Conservation (phyloP, 2,329 filamentous ascomycete genomes). For the Plectosphaerella plurivora region DNA sequence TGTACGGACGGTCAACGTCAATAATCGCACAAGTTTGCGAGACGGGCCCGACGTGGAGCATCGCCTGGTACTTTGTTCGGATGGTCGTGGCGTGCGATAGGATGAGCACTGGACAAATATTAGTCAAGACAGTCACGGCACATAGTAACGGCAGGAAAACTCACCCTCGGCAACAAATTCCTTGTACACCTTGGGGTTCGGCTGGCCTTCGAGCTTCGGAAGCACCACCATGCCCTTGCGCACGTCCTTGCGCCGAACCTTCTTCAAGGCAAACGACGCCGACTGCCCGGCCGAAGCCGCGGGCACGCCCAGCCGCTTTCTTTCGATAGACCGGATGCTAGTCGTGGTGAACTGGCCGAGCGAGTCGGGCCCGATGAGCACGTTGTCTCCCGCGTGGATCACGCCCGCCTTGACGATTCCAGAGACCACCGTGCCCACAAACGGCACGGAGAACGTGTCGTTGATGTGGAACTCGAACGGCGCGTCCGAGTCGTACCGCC, state of each 20-base stretch:
- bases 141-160: not conserved
- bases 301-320: slow-evolving; percentile 85
- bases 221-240: slow-evolving; percentile 97
- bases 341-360: slow-evolving; percentile 86
- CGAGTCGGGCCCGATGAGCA: slow-evolving; percentile 86
- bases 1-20: slow-evolving; percentile 93
- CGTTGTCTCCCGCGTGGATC: slow-evolving; percentile 82
- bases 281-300: slow-evolving; percentile 88
- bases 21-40: slow-evolving; percentile 96
- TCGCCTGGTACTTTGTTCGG: slow-evolving; percentile 94
- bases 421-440: slow-evolving; percentile 92
- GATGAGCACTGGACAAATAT: slow-evolving; percentile 64
- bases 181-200: slow-evolving; percentile 64
- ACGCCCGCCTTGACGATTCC: slow-evolving; percentile 87
- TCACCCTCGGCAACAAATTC: slow-evolving; percentile 76
- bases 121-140: slow-evolving; percentile 1
- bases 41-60: slow-evolving; percentile 93
- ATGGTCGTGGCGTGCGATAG: slow-evolving; percentile 96
- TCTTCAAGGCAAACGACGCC: slow-evolving; percentile 84
- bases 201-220: slow-evolving; percentile 71
- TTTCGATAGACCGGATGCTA: slow-evolving; percentile 85
- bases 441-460: slow-evolving; percentile 96
- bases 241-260: slow-evolving; percentile 84
- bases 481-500: slow-evolving; percentile 82
- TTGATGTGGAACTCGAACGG: slow-evolving; percentile 95